These are phyloP conservation scores for Porphyrellus sp. DNA, from an alignment of 1,284 basidiomycete genomes.

Conservation along the genomic window DNA sequence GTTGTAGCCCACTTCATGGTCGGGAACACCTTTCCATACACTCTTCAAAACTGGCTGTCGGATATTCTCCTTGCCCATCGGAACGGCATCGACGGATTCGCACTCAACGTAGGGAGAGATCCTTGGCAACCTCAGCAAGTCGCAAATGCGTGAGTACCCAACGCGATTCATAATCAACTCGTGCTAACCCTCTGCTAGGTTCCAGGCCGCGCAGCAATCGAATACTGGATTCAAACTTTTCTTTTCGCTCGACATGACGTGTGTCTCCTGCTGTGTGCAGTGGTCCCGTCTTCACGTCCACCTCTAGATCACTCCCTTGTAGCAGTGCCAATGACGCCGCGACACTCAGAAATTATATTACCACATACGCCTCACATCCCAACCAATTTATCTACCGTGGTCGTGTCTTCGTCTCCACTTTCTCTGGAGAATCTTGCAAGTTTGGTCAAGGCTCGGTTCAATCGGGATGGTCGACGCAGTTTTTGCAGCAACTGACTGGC, in stretches of 20 bases:
- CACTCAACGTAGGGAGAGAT: constrained; percentile 64
- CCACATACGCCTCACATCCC: constrained; percentile 53
- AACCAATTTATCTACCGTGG: constrained; percentile 61
- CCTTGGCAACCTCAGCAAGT: constrained; percentile 64
- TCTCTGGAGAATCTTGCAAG: constrained; percentile 71
- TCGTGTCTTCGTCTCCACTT: constrained; percentile 71
- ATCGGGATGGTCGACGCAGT: constrained; percentile 59
- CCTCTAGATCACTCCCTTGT: constrained; percentile 55
- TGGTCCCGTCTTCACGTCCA: constrained; percentile 2
- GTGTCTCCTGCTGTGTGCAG: constrained; percentile 21
- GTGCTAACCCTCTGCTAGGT: constrained; percentile 28
- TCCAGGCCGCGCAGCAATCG: constrained; percentile 52
- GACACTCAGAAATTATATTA: constrained; percentile 58
- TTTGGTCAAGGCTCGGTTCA: constrained; percentile 58
- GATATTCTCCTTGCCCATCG: constrained; percentile 58
- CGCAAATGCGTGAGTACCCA: constrained; percentile 56
- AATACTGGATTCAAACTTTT: constrained; percentile 71
- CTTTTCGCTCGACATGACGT: constrained; percentile 80
- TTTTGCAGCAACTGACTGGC: constrained; percentile 47
- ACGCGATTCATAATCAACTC: background rate
- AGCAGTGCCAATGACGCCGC: constrained; percentile 49
- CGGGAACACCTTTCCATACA: constrained; percentile 67
- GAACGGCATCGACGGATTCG: constrained; percentile 65
- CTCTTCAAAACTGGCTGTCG: constrained; percentile 49
- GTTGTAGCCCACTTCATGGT: constrained; percentile 69